These are phyloP conservation scores for Viola odorata DNA, from an alignment of 345 rosid species.

Conservation along the genomic window DNA sequence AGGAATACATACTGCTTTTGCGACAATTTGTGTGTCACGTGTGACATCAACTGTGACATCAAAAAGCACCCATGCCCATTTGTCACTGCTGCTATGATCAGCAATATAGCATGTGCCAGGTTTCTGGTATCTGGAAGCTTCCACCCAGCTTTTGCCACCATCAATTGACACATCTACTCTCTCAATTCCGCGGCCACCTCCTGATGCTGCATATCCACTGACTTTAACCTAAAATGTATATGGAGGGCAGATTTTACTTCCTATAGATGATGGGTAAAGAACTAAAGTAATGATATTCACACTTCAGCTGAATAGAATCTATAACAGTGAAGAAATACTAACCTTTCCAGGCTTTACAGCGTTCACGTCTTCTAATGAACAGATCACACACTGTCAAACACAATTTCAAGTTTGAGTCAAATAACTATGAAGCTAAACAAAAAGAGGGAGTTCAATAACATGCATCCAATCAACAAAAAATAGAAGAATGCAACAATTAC, in stretches of 20 bases:
- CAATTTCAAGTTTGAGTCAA: constrained; percentile 16
- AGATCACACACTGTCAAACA: constrained; percentile 69
- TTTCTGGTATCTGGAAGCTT: constrained; percentile 73
- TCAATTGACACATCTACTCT: constrained; percentile 84
- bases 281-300: background rate
- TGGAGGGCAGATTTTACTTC: background rate
- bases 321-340: constrained; percentile 8
- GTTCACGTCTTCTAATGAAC: constrained; percentile 85
- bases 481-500: background rate
- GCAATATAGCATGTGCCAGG: constrained; percentile 50
- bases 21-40: constrained; percentile 54
- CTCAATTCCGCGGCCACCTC: constrained; percentile 99
- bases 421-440: background rate
- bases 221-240: constrained; percentile 49
- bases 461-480: background rate
- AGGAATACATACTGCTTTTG: constrained; percentile 66
- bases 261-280: constrained; percentile 1
- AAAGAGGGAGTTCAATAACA: background rate
- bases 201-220: constrained; percentile 82
- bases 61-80: constrained; percentile 98
- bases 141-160: constrained; percentile 90
- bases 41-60: constrained; percentile 59
- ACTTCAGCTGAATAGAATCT: background rate
- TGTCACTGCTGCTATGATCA: constrained; percentile 58
- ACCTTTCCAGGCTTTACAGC: constrained; percentile 82